Conservation (phyloP, 345 rosid species). For the Aquilaria malaccensis region DNA sequence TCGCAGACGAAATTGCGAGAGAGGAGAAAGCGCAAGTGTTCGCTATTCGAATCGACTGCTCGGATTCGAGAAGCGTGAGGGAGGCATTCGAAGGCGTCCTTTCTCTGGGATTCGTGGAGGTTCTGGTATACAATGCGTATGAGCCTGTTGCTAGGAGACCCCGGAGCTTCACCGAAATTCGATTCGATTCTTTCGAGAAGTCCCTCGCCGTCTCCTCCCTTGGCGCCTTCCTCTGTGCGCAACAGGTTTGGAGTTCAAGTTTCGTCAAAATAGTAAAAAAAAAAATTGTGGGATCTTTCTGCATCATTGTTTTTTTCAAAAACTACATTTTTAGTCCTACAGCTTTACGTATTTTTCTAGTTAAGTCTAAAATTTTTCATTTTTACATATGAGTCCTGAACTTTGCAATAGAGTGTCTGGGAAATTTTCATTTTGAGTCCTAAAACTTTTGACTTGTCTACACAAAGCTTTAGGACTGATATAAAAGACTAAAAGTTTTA, state of each 20-base stretch:
- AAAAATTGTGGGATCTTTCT: background rate
- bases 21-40: slow-evolving; percentile 90
- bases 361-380: too few species aligned
- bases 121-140: slow-evolving; percentile 84
- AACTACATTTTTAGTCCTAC: background rate
- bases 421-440: too few species aligned
- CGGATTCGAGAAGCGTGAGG: slow-evolving; percentile 71
- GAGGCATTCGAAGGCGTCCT: slow-evolving; percentile 97
- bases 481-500: too few species aligned
- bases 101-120: slow-evolving; percentile 84
- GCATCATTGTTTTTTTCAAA: background rate
- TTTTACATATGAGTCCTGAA: too few species aligned
- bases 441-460: too few species aligned
- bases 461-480: too few species aligned
- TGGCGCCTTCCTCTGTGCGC: slow-evolving; percentile 85
- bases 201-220: slow-evolving; percentile 68
- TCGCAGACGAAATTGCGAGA: slow-evolving; percentile 96
- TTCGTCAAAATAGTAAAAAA: background rate
- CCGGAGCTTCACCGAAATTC: slow-evolving; percentile 54
- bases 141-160: slow-evolving; percentile 44
- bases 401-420: too few species aligned
- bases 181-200: slow-evolving; percentile 63
- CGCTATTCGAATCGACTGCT: slow-evolving; percentile 91
- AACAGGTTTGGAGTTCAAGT: slow-evolving; percentile 38
- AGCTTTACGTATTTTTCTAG: too few species aligned